Evolutionary conservation across 192 early-diverging fungal genomes (phyloP).

Genomic region (Coemansia nantahalensis): DNA sequence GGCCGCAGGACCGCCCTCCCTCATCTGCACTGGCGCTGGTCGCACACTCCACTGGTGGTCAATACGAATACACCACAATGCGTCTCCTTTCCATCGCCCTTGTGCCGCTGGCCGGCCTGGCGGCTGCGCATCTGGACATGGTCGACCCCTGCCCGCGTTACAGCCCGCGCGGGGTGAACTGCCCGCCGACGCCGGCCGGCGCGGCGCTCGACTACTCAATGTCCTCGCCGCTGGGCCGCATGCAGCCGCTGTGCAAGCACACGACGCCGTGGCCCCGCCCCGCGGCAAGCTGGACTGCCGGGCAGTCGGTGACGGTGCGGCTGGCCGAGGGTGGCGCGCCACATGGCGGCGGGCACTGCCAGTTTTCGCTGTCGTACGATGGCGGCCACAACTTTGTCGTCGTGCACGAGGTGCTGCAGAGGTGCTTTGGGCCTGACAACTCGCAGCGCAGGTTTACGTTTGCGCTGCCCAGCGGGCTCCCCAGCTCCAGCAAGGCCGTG

Average conservation of each 20-base stretch:
- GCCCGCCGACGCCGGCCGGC: constrained; percentile 5
- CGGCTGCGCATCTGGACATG: not conserved
- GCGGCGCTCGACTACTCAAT: constrained; percentile 3
- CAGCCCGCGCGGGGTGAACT: not conserved
- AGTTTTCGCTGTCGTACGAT: constrained; percentile 60
- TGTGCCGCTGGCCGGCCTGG: not conserved
- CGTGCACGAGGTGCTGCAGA: constrained; percentile 43
- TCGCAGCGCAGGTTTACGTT: constrained; percentile 14
- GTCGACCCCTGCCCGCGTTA: constrained; percentile 10
- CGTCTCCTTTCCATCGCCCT: not conserved
- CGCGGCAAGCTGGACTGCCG: constrained; percentile 51
- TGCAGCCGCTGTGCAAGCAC: constrained; percentile 33
- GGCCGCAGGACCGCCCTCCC: too few species aligned
- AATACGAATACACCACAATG: not conserved
- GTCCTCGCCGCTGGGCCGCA: not conserved
- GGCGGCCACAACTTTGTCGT: constrained; percentile 58
- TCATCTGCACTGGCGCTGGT: too few species aligned
- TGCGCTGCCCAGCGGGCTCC: constrained; percentile 17
- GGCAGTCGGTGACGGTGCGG: constrained; percentile 47
- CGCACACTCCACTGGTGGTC: too few species aligned
- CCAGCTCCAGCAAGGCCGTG: constrained; percentile 24
- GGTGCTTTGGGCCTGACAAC: constrained; percentile 24
- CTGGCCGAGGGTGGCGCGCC: constrained; percentile 24
- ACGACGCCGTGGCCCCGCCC: constrained; percentile 23
- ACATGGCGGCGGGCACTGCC: constrained; percentile 60